These are phyloP conservation scores for Spathaspora boniae DNA, from an alignment of 805 yeast species.

Conservation along the genomic window DNA sequence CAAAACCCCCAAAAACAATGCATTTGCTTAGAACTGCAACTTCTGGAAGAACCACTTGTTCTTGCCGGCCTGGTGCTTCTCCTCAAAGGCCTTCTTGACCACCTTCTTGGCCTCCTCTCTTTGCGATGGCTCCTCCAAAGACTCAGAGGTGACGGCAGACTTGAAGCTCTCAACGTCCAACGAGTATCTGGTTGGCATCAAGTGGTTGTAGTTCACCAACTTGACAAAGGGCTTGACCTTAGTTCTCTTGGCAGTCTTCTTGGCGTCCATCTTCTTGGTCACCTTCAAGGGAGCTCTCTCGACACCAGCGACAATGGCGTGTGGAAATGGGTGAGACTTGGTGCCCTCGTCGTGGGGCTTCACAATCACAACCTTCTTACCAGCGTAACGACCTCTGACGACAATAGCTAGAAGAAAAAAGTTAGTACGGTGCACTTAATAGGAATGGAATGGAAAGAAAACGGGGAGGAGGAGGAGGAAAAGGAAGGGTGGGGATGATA, in stretches of 20 bases:
- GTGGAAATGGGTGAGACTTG: constrained; percentile 98
- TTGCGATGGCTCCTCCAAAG: constrained; percentile 96
- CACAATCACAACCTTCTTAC: constrained; percentile 99
- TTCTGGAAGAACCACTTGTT: constrained; percentile 99
- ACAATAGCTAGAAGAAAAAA: constrained; percentile 69
- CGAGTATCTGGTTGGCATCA: constrained; percentile 99
- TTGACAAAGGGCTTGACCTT: constrained; percentile 99
- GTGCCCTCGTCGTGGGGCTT: constrained; percentile 98
- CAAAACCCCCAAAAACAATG: no score
- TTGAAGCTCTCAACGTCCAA: constrained; percentile 96
- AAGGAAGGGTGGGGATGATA: no score
- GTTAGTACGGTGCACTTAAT: no score
- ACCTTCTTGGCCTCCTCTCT: constrained; percentile 98
- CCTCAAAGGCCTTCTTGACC: constrained; percentile 98
- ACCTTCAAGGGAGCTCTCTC: constrained; percentile 98
- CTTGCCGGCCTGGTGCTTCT: constrained; percentile 99
- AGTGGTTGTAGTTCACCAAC: constrained; percentile 99
- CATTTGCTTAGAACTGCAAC: constrained; percentile 69
- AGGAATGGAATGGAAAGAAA: no score
- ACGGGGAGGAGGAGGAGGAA: no score
- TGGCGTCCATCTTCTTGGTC: constrained; percentile 89
- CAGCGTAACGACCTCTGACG: constrained; percentile 99
- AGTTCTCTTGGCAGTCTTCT: constrained; percentile 96
- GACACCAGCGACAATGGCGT: constrained; percentile 98
- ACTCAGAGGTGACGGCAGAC: constrained; percentile 84